phyloP scores from a whole-genome alignment of 164 flowering plant species.

The Malania oleifera region DNA sequence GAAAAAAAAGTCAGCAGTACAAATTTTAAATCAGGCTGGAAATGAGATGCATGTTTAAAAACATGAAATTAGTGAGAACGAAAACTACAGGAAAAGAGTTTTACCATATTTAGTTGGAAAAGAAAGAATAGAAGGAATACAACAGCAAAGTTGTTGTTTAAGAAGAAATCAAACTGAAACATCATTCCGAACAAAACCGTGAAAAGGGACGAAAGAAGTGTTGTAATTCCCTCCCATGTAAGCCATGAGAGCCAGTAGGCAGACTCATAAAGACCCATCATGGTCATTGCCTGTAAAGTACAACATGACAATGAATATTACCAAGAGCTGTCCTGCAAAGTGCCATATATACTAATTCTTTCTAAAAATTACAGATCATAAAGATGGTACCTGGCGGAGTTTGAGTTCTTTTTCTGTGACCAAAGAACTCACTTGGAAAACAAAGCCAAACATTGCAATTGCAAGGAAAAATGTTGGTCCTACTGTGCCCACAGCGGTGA shows the following conservation, averaged over 20 bases:
- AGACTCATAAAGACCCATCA: slow-evolving; percentile 94
- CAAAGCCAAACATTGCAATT: slow-evolving; percentile 86
- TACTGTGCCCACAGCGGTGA: slow-evolving; percentile 32
- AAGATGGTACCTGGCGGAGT: slow-evolving; percentile 79
- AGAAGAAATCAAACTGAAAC: slow-evolving; percentile 88
- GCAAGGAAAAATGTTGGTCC: slow-evolving; percentile 94
- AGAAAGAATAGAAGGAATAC: slow-evolving; percentile 79
- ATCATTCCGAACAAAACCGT: slow-evolving; percentile 89
- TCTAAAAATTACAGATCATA: not conserved
- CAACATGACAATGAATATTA: not conserved
- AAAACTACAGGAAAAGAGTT: slow-evolving; percentile 9
- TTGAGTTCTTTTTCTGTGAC: slow-evolving; percentile 88
- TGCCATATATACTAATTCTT: not conserved
- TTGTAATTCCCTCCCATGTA: slow-evolving; percentile 70
- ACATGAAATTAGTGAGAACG: not conserved
- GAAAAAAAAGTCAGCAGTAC: not conserved
- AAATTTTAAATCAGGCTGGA: not conserved
- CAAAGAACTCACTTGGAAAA: slow-evolving; percentile 75
- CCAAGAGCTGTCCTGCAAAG: not conserved
- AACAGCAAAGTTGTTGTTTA: slow-evolving; percentile 72
- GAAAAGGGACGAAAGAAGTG: slow-evolving; percentile 64
- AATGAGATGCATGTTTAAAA: not conserved
- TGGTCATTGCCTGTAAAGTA: slow-evolving; percentile 70
- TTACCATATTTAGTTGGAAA: slow-evolving; percentile 93
- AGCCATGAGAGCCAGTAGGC: slow-evolving; percentile 98